These are phyloP conservation scores for Penicillium nordicum DNA, from an alignment of 2,329 filamentous ascomycete genomes.

Conservation along the genomic window DNA sequence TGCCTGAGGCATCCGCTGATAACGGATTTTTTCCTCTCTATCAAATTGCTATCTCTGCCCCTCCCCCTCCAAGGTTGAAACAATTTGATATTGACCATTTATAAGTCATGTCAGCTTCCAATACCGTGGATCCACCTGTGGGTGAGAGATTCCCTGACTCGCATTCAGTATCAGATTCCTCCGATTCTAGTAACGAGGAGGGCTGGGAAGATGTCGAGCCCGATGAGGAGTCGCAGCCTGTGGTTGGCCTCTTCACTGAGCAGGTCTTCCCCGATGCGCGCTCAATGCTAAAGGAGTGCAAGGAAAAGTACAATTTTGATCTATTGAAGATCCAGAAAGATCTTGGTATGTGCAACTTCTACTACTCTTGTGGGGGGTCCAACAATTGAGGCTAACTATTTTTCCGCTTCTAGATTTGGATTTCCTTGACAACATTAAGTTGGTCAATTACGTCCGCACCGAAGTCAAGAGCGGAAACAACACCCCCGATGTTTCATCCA, in stretches of 20 bases:
- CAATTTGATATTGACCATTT: constrained; percentile 1
- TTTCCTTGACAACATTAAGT: constrained; percentile 69
- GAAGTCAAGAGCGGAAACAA: constrained; percentile 46
- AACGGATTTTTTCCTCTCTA: constrained; percentile 26
- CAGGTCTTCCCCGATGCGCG: constrained; percentile 61
- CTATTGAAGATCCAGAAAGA: constrained; percentile 58
- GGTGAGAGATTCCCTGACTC: constrained; percentile 27
- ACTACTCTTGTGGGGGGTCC: constrained; percentile 4
- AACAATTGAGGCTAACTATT: constrained; percentile 18
- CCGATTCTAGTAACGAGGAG: constrained; percentile 50
- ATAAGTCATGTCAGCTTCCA: constrained; percentile 30
- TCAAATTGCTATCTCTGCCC: constrained; percentile 20
- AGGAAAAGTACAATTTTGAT: constrained; percentile 64
- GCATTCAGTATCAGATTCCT: constrained; percentile 37
- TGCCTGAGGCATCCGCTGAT: constrained; percentile 23
- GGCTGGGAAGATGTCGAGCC: constrained; percentile 60
- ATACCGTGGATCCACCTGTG: constrained; percentile 16
- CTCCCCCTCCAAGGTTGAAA: constrained; percentile 11
- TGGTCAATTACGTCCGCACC: constrained; percentile 65
- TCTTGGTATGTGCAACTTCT: constrained; percentile 39
- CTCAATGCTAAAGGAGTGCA: constrained; percentile 67
- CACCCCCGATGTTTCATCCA: constrained; percentile 57
- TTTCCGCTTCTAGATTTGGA: constrained; percentile 55
- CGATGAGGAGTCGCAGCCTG: constrained; percentile 60
- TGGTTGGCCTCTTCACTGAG: constrained; percentile 67